These are phyloP conservation scores for Pseudogymnoascus sp. DNA, from an alignment of 2,329 filamentous ascomycete species.

Conservation along the genomic window DNA sequence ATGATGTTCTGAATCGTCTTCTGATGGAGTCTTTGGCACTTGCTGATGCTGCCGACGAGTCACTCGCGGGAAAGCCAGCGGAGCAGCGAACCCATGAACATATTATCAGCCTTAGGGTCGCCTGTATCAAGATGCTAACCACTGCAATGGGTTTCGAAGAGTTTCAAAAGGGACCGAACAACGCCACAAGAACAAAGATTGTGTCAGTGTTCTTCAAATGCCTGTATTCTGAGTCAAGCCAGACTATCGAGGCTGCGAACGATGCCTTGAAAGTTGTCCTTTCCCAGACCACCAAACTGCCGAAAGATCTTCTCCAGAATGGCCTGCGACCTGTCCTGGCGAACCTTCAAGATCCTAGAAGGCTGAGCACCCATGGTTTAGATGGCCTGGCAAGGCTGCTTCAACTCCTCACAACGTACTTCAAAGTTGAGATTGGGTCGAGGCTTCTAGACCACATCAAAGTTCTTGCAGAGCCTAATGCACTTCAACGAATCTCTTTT, in stretches of 20 bases:
- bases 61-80: constrained; percentile 79
- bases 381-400: constrained; percentile 85
- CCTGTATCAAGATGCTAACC: constrained; percentile 86
- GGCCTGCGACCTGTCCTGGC: constrained; percentile 91
- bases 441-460: constrained; percentile 92
- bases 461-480: constrained; percentile 70
- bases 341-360: constrained; percentile 88
- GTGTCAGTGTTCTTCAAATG: constrained; percentile 98
- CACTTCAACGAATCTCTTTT: constrained; percentile 85
- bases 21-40: constrained; percentile 89
- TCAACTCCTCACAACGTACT: constrained; percentile 91
- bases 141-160: constrained; percentile 91
- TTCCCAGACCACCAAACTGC: constrained; percentile 79
- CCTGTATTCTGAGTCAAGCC: constrained; percentile 83
- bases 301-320: constrained; percentile 90
- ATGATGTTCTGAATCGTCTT: constrained; percentile 81
- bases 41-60: constrained; percentile 90
- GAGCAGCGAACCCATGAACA: constrained; percentile 94
- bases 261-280: constrained; percentile 82
- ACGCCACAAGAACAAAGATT: constrained; percentile 59
- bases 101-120: constrained; percentile 83
- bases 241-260: constrained; percentile 90
- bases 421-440: constrained; percentile 95
- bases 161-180: constrained; percentile 68
- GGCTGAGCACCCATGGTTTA: constrained; percentile 77